phyloP scores from a whole-genome alignment of 352 stramenopile species.

The Phytophthora lateralis region DNA sequence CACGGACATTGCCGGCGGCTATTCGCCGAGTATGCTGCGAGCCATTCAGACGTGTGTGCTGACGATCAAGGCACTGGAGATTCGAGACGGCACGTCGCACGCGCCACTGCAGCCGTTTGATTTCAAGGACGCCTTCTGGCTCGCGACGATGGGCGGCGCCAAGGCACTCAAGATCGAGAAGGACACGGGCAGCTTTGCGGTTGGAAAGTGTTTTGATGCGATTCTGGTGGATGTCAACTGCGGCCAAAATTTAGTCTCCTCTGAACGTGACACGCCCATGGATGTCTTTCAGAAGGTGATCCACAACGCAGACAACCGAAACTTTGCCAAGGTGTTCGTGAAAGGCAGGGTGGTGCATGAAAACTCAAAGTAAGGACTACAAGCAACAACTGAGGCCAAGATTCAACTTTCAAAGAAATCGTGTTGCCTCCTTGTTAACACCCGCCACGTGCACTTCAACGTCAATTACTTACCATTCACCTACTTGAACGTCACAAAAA shows the following conservation, averaged over 20 bases:
- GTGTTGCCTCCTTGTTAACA: neutral
- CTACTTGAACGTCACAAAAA: slow-evolving; percentile 14
- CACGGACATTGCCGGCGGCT: slow-evolving; percentile 92
- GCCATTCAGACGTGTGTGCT: slow-evolving; percentile 84
- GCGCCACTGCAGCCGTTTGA: slow-evolving; percentile 38
- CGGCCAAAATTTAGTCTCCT: slow-evolving; percentile 61
- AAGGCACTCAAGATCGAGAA: slow-evolving; percentile 69
- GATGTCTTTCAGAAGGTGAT: slow-evolving; percentile 88
- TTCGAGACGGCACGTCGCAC: slow-evolving; percentile 33
- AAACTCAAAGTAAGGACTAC: neutral
- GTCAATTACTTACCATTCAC: slow-evolving; percentile 1
- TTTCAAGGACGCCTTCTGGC: slow-evolving; percentile 87
- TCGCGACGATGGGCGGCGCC: slow-evolving; percentile 88
- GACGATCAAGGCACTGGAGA: slow-evolving; percentile 66
- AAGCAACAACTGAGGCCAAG: too few relatives aligned
- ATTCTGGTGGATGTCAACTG: slow-evolving; percentile 68
- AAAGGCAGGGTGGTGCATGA: slow-evolving; percentile 41
- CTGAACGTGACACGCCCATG: slow-evolving; percentile 38
- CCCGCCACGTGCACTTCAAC: neutral
- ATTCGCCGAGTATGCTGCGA: slow-evolving; percentile 90
- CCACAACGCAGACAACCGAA: slow-evolving; percentile 86
- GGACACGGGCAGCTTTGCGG: slow-evolving; percentile 77
- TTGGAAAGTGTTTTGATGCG: slow-evolving; percentile 87
- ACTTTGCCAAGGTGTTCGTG: slow-evolving; percentile 82
- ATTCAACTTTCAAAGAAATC: neutral